Base-by-base conservation (phyloP, 2,329 filamentous ascomycete species). In the Ceratocystis destructans region DNA sequence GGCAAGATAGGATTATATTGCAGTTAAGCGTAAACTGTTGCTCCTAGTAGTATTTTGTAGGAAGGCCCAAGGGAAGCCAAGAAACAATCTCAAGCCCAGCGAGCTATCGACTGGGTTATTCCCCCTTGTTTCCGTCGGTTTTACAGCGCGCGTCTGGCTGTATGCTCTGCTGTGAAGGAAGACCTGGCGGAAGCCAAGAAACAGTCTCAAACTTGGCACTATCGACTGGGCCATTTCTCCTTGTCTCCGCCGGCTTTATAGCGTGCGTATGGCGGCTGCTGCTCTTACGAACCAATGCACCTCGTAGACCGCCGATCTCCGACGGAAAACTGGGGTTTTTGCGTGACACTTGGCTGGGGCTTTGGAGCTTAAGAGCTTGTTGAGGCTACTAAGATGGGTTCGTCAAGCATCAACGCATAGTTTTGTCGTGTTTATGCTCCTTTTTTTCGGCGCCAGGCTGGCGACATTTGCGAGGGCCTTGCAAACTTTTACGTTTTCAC, bases 401-500 rank as follows among this genome's bases (percentile, higher is more conserved):
- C 37, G 37, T 59, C 25, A 59, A 37, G 55, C 55, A 59, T 59
- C 55, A 37, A 59, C 12, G 22, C 48, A 59, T n/a, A 37, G 55
- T 37, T 59, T 59, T 59, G 55, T 7, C n/a, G 55, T 59, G 55
- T 59, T 37, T 20, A 59, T 59, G 55, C 55, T 59, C 17, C 17
- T 59, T 25, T 37, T 59, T 59, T 59, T 15, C 37, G 15, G 55
- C 17, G 5, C 28, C 55, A 59, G 33, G 33, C 55, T 33, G 55
- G 55, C 28, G 7, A 59, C 55, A 59, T 59, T 37, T 59, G 5
- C 17, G 55, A 59, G 55, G 55, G 55, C 55, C 55, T 59, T 59
- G 55, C 55, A 59, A 59, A 59, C 55, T 59, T 59, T 59, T 59
- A 59, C 55, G 55, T 59, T 59, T 59, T 59, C 33, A 37, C 31